Base-by-base conservation (phyloP, 495 filamentous ascomycete genomes). In the Penicillium atrosanguineum region DNA sequence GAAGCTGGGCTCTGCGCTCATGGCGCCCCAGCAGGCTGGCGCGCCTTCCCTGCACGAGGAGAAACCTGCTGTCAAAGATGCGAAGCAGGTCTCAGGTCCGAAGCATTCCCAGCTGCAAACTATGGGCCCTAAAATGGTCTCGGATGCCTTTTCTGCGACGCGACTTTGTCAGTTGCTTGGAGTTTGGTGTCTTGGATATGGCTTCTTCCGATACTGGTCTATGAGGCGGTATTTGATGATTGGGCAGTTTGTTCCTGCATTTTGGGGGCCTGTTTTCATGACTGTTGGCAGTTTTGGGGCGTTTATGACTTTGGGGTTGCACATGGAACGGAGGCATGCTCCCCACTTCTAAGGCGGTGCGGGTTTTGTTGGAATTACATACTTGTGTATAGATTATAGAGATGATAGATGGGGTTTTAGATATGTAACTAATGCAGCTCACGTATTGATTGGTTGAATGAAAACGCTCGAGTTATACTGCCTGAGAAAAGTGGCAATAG, bases 231-330 rank as follows among this genome's bases (percentile, higher is more conserved):
- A 63, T 52, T 39, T 69, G 12, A 23, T 65, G 5, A 44, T 52
- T 26, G 64, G 64, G 20, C 50, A 60, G 11, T 69, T 69, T 52
- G 62, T 68, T 6, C 67, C 67, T 26, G 64, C 67, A 6, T 53
- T 69, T 44, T 69, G 67, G 67, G 67, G 67, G 0, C 67, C 67
- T 25, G 54, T 66, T 21, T 55, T 69, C 8, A 68, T 69, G 56
- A 68, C 67, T 0, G 34, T 18, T 39, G 59, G 54, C 2, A 61
- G 59, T 29, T 57, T 61, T 48, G 54, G 47, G 14, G 54, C 54
- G 18, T 57, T 57, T 20, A 45, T 57, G 47, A 53, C 37, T 19
- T 37, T 61, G 47, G 59, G 59, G 6, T 45, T 51, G 43, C 59
- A 61, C 43, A 50, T 57, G 42, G 44, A 57, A 40, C 43, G 48